Evolutionary conservation across 2,329 filamentous ascomycete species (phyloP), one percentile per base, ranked within the genome.

Genomic region (Diaporthe sp.): DNA sequence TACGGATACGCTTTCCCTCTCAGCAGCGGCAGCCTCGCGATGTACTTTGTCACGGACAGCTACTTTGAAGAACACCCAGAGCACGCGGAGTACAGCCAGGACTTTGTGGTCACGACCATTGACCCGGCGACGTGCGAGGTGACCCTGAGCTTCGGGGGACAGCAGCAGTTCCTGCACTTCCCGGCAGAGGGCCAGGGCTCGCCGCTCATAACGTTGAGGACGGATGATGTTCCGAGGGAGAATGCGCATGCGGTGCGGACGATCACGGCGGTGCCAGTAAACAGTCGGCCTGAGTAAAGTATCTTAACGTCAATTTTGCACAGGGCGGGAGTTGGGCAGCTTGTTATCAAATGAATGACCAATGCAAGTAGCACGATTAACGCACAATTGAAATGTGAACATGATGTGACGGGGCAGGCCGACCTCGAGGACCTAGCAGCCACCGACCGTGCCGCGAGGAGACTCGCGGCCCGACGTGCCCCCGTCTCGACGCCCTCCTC

Each of bases 61-160:
- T 65, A 65, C 37, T 65, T 65, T 65, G 60, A 65, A 31, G 60
- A 65, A 8, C 15, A 65, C 15, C 60, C 60, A 28, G 39, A 65
- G 15, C 60, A 39, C 39, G 60, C 60, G 47, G 60, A 65, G 39
- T 47, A 65, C 15, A 65, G 8, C 6, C 13, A 65, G 39, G 60
- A 65, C 20, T 65, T 31, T 31, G 60, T 65, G 39, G 60, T 65
- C 17, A 47, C 60, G 25, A 65, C 60, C 39, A 47, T 65, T 8
- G 60, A 65, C 20, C 1, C 39, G 17, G 39, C 60, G 39, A 65
- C 60, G 4, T 65, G 60, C 39, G 60, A 65, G 39, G n/a, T 65
- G 39, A 65, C 60, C n/a, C 39, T 65, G 39, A 65, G 60, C 39
- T 65, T 65, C 34, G 60, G 39, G 10, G 60, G 60, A 2, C 39